Conservation (phyloP, 352 stramenopile species). For the Phytophthora capsici region DNA sequence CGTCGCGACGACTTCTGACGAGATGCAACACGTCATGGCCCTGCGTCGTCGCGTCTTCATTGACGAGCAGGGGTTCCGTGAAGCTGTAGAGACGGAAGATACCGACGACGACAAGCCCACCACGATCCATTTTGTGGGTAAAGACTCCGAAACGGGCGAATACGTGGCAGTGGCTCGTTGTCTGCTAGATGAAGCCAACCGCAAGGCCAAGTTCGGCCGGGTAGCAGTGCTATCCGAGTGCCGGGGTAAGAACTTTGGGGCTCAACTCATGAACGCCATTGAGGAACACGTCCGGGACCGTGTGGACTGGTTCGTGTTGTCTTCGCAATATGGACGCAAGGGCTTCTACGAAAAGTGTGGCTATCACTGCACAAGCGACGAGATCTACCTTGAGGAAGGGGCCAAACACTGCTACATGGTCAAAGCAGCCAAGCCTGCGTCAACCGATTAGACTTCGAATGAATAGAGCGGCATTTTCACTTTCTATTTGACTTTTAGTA, state of each 20-base stretch:
- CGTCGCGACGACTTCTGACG: slow-evolving; percentile 44
- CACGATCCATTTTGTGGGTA: slow-evolving; percentile 68
- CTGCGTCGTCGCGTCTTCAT: slow-evolving; percentile 67
- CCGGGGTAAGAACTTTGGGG: slow-evolving; percentile 62
- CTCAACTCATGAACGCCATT: slow-evolving; percentile 58
- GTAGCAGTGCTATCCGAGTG: slow-evolving; percentile 67
- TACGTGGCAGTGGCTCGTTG: slow-evolving; percentile 67
- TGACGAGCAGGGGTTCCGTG: slow-evolving; percentile 57
- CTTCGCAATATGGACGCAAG: slow-evolving; percentile 60
- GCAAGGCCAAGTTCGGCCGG: slow-evolving; percentile 69
- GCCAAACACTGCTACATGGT: slow-evolving; percentile 67
- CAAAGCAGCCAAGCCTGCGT: slow-evolving; percentile 31
- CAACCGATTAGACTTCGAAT: slow-evolving; percentile 11
- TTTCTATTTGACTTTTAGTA: slow-evolving; percentile 21
- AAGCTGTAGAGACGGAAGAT: slow-evolving; percentile 50
- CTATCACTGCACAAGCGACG: slow-evolving; percentile 53
- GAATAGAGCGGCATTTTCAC: slow-evolving; percentile 2
- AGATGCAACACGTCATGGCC: slow-evolving; percentile 50
- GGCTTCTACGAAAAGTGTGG: slow-evolving; percentile 78
- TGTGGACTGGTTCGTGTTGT: slow-evolving; percentile 56
- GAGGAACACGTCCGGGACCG: slow-evolving; percentile 49
- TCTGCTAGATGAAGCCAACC: slow-evolving; percentile 38
- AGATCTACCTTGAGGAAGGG: slow-evolving; percentile 63
- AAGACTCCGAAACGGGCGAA: slow-evolving; percentile 61
- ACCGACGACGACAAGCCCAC: slow-evolving; percentile 49